Conservation (phyloP, 1,284 basidiomycete genomes). For the Apiotrichum mycotoxinovorans region DNA sequence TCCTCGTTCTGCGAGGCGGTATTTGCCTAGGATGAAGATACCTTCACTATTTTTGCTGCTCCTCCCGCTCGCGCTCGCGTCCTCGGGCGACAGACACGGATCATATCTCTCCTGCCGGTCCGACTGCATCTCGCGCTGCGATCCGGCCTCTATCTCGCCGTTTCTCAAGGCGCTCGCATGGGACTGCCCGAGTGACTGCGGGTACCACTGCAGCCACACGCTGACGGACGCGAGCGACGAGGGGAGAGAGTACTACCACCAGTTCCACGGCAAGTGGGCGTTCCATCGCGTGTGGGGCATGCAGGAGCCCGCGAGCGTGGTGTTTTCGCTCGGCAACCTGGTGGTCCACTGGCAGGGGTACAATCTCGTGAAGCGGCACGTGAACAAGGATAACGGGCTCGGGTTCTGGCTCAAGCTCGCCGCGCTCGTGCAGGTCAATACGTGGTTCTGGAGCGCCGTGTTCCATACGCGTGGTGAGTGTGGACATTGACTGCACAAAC, state of each 20-base stretch:
- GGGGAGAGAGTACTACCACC: constrained; percentile 55
- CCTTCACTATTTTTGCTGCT: background rate
- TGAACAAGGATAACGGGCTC: constrained; percentile 65
- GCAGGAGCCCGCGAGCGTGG: constrained; percentile 90
- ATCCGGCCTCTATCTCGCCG: constrained; percentile 55
- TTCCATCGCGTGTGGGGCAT: constrained; percentile 80
- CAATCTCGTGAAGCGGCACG: constrained; percentile 53
- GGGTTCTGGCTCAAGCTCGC: constrained; percentile 66
- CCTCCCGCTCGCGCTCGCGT: constrained; percentile 40
- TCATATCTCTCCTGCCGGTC: constrained; percentile 59
- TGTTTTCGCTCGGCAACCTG: constrained; percentile 83
- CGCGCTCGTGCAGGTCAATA: constrained; percentile 73
- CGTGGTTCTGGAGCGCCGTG: constrained; percentile 88
- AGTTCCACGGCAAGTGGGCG: constrained; percentile 97
- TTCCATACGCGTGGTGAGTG: constrained; percentile 86
- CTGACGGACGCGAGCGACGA: constrained; percentile 64
- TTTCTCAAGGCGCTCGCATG: constrained; percentile 54
- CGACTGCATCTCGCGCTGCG: constrained; percentile 46
- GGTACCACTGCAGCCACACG: constrained; percentile 80
- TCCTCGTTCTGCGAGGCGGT: too few species aligned
- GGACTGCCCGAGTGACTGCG: constrained; percentile 84
- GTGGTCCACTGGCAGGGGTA: constrained; percentile 64
- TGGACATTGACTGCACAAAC: too few species aligned
- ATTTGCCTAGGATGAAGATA: too few species aligned
- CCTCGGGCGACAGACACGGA: constrained; percentile 60